Evolutionary conservation across 1,139 yeast species (phyloP), one percentile per base, ranked within the genome.

Genomic region (Ogataea hybrid): DNA sequence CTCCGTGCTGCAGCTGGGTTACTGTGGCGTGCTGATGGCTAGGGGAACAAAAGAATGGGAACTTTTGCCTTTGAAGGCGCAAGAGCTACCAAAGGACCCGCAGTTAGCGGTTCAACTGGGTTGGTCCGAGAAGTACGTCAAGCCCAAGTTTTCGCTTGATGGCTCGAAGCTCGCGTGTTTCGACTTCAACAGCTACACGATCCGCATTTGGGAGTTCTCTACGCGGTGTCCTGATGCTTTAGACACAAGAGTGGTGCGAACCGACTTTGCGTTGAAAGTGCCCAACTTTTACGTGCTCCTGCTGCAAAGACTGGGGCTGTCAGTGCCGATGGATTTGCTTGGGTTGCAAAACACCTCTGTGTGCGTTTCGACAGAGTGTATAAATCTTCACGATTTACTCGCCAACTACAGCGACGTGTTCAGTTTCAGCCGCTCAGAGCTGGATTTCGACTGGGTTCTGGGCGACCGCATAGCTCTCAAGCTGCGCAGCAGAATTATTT

Each of bases 171-270:
- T 54, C 5, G 51, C 53, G 0, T 48, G 55, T 21, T 36, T 57
- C n/a, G 53, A 57, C 38, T 46, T 51, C 14, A 14, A 32, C 4
- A 35, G 23, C 12, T 47, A 50, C 31, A 31, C 48, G 7, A 50
- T 58, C n/a, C 37, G 50, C 5, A 18, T 56, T 5, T 58, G 61
- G 58, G 46, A 53, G 18, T 28, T 51, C 10, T 21, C 25, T 5
- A 25, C 18, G 1, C 12, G 17, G 12, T 6, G 15, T 11, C 22
- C 23, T 9, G 58, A 53, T 27, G 27, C 29, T 4, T 15, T 56
- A 12, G 45, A 39, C 21, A 41, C 50, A 10, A 44, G 39, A 16
- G 40, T 42, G 9, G 12, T 46, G 10, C 42, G 46, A 25, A 14
- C 41, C 5, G 42, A 36, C 15, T 39, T 48, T n/a, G 47, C 48